phyloP scores from a whole-genome alignment of 495 filamentous ascomycete species.

The Trichoderma reesei region DNA sequence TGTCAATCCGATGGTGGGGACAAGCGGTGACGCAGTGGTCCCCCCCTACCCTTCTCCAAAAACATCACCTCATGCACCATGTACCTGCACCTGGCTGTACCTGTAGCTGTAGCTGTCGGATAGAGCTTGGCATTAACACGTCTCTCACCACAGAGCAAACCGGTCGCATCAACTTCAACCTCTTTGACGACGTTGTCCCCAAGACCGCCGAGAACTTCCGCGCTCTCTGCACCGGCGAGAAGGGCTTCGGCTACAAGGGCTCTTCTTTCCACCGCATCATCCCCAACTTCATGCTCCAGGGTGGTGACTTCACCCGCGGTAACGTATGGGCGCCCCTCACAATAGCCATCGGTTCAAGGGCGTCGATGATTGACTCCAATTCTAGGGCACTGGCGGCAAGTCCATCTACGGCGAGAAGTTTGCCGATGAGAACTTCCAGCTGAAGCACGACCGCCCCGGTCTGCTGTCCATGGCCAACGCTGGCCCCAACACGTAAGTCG shows the following conservation, averaged over 20 bases:
- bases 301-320: constrained; percentile 95
- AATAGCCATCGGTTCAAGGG: not conserved
- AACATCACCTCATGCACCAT: not conserved
- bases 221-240: constrained; percentile 85
- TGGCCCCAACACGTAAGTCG: constrained; percentile 62
- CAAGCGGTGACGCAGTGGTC: not conserved
- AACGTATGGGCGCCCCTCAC: constrained; percentile 51
- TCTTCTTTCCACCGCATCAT: constrained; percentile 95
- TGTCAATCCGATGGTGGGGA: not conserved
- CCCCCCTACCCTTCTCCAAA: not conserved
- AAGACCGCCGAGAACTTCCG: constrained; percentile 93
- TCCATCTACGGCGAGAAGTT: constrained; percentile 88
- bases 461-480: constrained; percentile 80
- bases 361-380: constrained; percentile 15
- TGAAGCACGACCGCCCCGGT: constrained; percentile 52
- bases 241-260: constrained; percentile 74
- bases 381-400: constrained; percentile 71
- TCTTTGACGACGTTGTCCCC: constrained; percentile 79
- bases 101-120: constrained; percentile 8
- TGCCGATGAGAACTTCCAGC: constrained; percentile 66
- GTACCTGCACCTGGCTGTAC: too few species aligned
- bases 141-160: constrained; percentile 46
- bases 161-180: constrained; percentile 81
- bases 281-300: constrained; percentile 96
- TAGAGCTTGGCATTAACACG: constrained; percentile 9